phyloP scores from a whole-genome alignment of 2,329 filamentous ascomycete species.

The Sclerotiophoma versabilis region DNA sequence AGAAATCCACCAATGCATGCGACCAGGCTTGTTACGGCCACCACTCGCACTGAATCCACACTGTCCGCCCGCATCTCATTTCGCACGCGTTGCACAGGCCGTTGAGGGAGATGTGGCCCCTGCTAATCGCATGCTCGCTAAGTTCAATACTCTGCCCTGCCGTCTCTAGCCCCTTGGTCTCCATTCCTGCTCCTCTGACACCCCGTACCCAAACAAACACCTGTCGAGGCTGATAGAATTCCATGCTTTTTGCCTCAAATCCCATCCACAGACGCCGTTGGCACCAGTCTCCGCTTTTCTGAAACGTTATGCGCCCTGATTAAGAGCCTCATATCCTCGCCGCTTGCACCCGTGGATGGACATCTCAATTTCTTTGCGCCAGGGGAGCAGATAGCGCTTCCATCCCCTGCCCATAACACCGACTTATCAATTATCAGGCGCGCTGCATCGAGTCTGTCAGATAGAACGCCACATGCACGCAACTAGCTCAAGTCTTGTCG shows the following conservation, averaged over 20 bases:
- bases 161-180: constrained; percentile 12
- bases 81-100: constrained; percentile 26
- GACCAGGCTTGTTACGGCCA: constrained; percentile 3
- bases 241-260: background rate
- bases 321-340: constrained; percentile 13
- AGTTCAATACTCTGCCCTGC: constrained; percentile 14
- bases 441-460: background rate
- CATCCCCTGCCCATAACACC: constrained; percentile 3
- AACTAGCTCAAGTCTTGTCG: constrained; percentile 6
- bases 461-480: constrained; percentile 8
- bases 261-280: constrained; percentile 3
- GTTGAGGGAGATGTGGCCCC: constrained; percentile 7
- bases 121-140: constrained; percentile 17
- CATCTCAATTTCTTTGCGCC: constrained; percentile 19
- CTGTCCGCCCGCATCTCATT: constrained; percentile 22
- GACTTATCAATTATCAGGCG: constrained; percentile 9
- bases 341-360: constrained; percentile 2
- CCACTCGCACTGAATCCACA: constrained; percentile 1
- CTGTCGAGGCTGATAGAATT: constrained; percentile 2
- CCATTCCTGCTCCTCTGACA: constrained; percentile 19
- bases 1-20: background rate
- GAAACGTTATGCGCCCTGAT: constrained; percentile 14
- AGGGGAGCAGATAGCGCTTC: constrained; percentile 11
- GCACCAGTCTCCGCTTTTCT: constrained; percentile 8
- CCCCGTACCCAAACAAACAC: background rate